Evolutionary conservation across 495 filamentous ascomycete genomes (phyloP).

Genomic region (Hyphodiscus hymeniophilus): DNA sequence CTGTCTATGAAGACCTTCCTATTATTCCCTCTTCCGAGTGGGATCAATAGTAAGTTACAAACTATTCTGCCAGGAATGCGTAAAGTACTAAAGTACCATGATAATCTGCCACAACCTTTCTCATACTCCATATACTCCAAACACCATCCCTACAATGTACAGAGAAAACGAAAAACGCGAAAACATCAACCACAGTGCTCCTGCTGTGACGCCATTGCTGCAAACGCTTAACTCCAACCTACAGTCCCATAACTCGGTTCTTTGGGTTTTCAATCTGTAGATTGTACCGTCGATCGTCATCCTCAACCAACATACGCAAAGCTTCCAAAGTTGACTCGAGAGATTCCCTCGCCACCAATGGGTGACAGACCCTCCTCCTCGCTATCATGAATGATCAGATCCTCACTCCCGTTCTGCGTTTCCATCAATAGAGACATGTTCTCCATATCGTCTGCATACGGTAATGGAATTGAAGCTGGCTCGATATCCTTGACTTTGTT

Average conservation of each 20-base stretch:
- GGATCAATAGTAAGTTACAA: background rate
- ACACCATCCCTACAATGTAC: background rate
- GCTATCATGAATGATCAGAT: conserved; percentile 23
- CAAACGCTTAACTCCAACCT: background rate
- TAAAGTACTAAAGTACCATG: too few relatives aligned
- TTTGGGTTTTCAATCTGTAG: background rate
- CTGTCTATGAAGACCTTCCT: too few relatives aligned
- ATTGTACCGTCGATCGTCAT: too few relatives aligned
- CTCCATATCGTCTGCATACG: conserved; percentile 15
- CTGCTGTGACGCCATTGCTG: background rate
- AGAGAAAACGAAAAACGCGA: conserved; percentile 1
- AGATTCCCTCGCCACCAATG: background rate
- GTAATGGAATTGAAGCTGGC: conserved; percentile 14
- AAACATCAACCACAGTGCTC: background rate
- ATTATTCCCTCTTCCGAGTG: too few relatives aligned
- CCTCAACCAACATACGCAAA: conserved; percentile 13
- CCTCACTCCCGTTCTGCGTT: conserved; percentile 19
- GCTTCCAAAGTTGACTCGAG: conserved; percentile 7
- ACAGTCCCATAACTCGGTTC: background rate
- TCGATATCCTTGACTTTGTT: conserved; percentile 4
- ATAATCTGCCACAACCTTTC: background rate
- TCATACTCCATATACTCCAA: background rate
- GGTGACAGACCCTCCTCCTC: conserved; percentile 16
- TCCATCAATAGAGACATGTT: conserved; percentile 12
- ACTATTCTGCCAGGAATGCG: background rate